Conservation (phyloP, 345 rosid species). For the Brassica carinata region DNA sequence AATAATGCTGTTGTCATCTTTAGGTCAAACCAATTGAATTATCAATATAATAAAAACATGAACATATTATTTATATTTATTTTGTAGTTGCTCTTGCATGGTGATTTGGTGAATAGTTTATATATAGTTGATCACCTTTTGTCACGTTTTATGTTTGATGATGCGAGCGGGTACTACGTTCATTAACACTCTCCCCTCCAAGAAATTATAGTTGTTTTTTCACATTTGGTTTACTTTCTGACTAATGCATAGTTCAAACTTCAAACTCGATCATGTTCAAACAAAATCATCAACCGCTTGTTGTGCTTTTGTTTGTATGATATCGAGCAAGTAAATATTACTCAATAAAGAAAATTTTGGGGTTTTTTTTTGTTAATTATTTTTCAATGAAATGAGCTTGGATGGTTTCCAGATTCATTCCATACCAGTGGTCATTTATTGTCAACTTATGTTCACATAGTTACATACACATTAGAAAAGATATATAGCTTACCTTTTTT, state of each 20-base stretch:
- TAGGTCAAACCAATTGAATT: conserved; percentile 19
- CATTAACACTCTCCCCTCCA: neutral
- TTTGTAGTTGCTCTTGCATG: conserved; percentile 23
- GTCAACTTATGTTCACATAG: conserved; percentile 23
- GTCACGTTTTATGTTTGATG: conserved; percentile 28
- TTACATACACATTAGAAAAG: conserved; percentile 1
- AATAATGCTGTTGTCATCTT: neutral
- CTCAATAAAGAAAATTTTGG: neutral
- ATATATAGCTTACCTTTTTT: conserved; percentile 27
- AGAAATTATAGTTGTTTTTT: neutral
- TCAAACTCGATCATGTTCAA: neutral
- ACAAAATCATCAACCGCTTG: neutral
- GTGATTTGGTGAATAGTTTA: conserved; percentile 18
- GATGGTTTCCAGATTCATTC: conserved; percentile 5
- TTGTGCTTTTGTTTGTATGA: neutral
- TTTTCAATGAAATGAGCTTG: conserved; percentile 1
- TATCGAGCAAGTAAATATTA: neutral
- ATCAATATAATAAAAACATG: conserved; percentile 9
- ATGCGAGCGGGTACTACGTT: conserved; percentile 3
- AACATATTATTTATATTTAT: neutral
- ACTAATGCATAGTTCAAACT: conserved; percentile 6
- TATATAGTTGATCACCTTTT: conserved; percentile 1
- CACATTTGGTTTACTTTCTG: neutral
- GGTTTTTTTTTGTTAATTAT: neutral
- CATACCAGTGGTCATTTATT: conserved; percentile 7